Base-by-base conservation (phyloP, 345 rosid genomes). In the Aquilaria yunnanensis region DNA sequence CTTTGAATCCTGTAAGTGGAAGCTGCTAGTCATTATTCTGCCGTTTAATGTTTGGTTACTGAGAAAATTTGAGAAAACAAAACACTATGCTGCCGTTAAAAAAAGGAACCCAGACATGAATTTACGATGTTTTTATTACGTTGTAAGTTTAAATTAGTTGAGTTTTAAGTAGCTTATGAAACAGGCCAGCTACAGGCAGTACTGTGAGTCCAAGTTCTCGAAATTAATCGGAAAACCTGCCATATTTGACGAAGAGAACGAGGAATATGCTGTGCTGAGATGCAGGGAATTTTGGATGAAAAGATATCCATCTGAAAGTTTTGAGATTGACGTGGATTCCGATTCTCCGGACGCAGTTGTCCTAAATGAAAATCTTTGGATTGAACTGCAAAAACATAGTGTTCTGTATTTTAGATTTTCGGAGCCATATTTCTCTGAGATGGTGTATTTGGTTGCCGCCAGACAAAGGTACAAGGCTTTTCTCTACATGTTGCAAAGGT, bases 1-100 rank as follows among this genome's bases (percentile, higher is more conserved):
- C 90, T 30, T 79, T 92, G 82, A 89, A 92, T 69, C 88, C 92
- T 59, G 98, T 92, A 74, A 79, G 81, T 60, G 89, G 85, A 70
- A 75, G 78, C 51, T 57, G 37, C 23, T 49, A 45, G 0, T 32
- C 14, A 29, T 51, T 59, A 12, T 47, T 0, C 54, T 31, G 12
- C 56, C n/a, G 41, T 14, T 72, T 50, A 23, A 64, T 62, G 73
- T 57, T 74, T 67, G 78, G 69, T 60, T 73, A 32, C 7, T 31
- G 62, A 32, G 76, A 72, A 70, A 71, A 59, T 63, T 29, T 46
- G 68, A 55, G n/a, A 51, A 61, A 50, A 60, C 30, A 12, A 46
- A 66, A 48, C 3, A 23, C 23, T 23, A 23, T 23, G 23, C 23
- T 23, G 23, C 23, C 23, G 23, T 23, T 23, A 23, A 0, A 23